Evolutionary conservation across 208 protist genomes (phyloP), one percentile per base, ranked within the genome.

Genomic region (Trypanosoma boissoni): DNA sequence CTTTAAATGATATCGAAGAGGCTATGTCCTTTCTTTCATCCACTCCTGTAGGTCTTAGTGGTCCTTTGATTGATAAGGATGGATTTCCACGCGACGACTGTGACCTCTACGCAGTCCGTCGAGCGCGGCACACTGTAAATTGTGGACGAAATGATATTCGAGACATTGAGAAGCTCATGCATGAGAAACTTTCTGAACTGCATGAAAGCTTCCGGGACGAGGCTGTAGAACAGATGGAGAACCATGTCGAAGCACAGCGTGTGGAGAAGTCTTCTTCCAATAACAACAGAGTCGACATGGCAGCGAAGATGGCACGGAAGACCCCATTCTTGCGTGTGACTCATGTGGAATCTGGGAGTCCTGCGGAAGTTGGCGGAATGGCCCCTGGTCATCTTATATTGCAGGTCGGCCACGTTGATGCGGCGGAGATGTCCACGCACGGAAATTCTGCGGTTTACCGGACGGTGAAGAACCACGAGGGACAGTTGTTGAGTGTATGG

Each of bases 81-180:
- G 88, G 88, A 23, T 92, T 89, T 49, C 88, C 88, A 9, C 69
- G 88, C 6, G 50, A 55, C 48, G 88, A 95, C 64, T 91, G 83
- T 58, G 88, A 95, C 63, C 61, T 92, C n/a, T 92, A 93, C 65
- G 88, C 88, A 2, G 79, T 95, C 0, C 76, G 83, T 12, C 62
- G 58, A 1, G 85, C 88, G 0, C 67, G 86, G 6, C 74, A 95
- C n/a, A 86, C 70, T 0, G 80, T 90, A 2, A 68, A 63, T 54
- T 85, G 65, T 46, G 68, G 69, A 14, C 73, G 62, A 21, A 95
- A 91, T 43, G 88, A 95, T 46, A 51, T 95, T 3, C 68, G 74
- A 26, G 55, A 23, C 24, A 44, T 91, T 0, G 55, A 83, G 27
- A 68, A 72, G 3, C n/a, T 31, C 20, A 64, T 95, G 48, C 76